Percentiles rank a stretch among this genome's conserved stretches.
These are phyloP conservation scores for Ettlia oleoabundans DNA, from an alignment of 139 green algal genomes.

Conservation along the genomic window DNA sequence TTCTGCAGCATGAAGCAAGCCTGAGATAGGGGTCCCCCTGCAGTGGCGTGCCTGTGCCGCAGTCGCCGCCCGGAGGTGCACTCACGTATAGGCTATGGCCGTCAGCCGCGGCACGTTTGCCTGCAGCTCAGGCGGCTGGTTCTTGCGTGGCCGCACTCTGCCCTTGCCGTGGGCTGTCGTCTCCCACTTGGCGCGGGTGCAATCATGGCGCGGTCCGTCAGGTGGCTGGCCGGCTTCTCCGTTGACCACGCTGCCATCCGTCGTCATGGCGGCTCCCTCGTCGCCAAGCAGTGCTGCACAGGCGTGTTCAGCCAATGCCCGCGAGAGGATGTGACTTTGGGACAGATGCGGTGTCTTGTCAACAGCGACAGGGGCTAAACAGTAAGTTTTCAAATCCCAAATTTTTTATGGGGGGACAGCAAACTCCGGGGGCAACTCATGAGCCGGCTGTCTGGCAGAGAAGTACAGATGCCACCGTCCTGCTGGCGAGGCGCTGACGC, in stretches of 20 bases:
- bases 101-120: constrained; percentile 20
- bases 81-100: constrained; percentile 17
- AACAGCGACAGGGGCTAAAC: too few relatives aligned
- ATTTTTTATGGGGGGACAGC: too few relatives aligned
- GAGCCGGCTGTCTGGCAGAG: too few relatives aligned
- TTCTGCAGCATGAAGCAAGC: too few relatives aligned
- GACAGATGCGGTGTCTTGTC: too few relatives aligned
- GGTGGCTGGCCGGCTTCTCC: not conserved
- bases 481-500: too few relatives aligned
- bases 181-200: not conserved
- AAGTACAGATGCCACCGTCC: too few relatives aligned
- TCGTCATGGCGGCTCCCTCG: not conserved
- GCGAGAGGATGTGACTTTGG: not conserved
- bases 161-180: constrained; percentile 31
- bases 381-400: too few relatives aligned
- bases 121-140: not conserved
- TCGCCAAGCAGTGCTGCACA: not conserved
- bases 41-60: too few relatives aligned
- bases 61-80: not conserved
- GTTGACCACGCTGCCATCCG: not conserved
- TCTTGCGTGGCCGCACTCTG: constrained; percentile 20
- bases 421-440: too few relatives aligned
- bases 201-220: not conserved
- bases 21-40: too few relatives aligned
- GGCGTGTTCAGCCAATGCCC: too few relatives aligned